Evolutionary conservation across 208 protist species (phyloP).

Genomic region (Acanthamoeba sp.): DNA sequence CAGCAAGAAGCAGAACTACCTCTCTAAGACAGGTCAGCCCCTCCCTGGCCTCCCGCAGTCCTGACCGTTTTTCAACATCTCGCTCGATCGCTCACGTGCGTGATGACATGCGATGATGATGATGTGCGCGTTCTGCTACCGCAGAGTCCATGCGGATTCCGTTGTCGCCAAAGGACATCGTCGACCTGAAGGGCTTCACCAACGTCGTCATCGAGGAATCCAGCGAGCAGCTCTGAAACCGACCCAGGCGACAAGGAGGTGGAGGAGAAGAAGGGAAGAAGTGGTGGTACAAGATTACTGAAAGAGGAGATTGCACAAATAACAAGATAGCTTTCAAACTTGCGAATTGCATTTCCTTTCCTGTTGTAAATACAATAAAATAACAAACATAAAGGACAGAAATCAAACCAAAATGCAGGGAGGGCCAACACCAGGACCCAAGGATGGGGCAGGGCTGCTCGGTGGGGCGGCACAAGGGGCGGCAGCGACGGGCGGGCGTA

Average conservation of each 20-base stretch:
- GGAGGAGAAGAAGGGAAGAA: background rate
- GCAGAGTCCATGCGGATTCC: slow-evolving; percentile 47
- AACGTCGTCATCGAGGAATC: background rate
- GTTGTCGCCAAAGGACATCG: background rate
- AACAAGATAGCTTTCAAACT: too few relatives aligned
- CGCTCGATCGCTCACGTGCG: background rate
- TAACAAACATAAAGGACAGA: background rate
- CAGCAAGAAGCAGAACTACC: slow-evolving; percentile 43
- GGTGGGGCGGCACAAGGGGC: background rate
- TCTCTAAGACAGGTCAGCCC: slow-evolving; percentile 13
- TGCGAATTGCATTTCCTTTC: too few relatives aligned
- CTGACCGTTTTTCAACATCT: too few relatives aligned
- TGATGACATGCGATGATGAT: too few relatives aligned
- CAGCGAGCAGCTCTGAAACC: background rate
- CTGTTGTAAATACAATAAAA: too few relatives aligned
- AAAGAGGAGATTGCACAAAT: too few relatives aligned
- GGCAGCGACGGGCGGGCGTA: background rate
- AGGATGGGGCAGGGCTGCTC: background rate
- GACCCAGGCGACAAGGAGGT: too few relatives aligned
- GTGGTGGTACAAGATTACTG: too few relatives aligned
- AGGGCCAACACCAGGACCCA: background rate
- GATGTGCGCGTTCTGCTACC: background rate
- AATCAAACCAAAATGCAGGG: background rate
- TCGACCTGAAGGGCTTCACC: slow-evolving; percentile 29
- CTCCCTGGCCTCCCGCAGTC: too few relatives aligned